Base-by-base conservation (phyloP, 345 rosid species). In the Bruguiera parviflora region DNA sequence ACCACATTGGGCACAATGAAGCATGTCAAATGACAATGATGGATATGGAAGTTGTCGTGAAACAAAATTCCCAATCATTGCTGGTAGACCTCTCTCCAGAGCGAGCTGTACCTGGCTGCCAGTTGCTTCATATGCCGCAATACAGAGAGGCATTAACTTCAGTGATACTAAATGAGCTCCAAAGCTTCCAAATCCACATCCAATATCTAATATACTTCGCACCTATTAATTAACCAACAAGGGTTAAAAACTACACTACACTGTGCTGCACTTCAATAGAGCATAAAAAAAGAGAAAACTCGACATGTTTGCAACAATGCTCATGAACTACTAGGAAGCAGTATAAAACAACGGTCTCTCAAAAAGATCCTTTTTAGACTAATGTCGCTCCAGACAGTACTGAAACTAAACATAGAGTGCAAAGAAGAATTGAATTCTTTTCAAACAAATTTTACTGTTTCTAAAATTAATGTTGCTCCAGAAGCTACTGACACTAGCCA, bases 51-150 rank as follows among this genome's bases (percentile, higher is more conserved):
- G 93, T 72, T 92, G 92, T 58, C 82, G 85, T 35, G 96, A 86
- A 66, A 86, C 75, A 77, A 95, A 95, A 69, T 84, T 90, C 64
- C 93, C 96, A 73, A 95, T 92, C 86, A 95, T 90, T 28, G 98
- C 96, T 13, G 98, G 99, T 76, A 95, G 97, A 64, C 99, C 99
- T 84, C 99, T 88, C 86, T 95, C 97, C 58, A 95, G 85, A 67
- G 99, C 91, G 64, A 95, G 72, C 73, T 95, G 99, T 61, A 92
- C 98, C 86, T 95, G 98, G 79, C 98, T 95, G 65, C 98, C 99
- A 68, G 94, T 89, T 29, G 88, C 93, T 76, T 95, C 99, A 74
- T 95, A 92, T 71, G 86, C 86, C 1, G 99, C 98, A 49, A 92
- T 82, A 77, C 99, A 92, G 61, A 95, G 72, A 75, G 91, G 73